These are phyloP conservation scores for Trichoderma brevicompactum DNA, from an alignment of 2,329 filamentous ascomycete species.

Conservation along the genomic window DNA sequence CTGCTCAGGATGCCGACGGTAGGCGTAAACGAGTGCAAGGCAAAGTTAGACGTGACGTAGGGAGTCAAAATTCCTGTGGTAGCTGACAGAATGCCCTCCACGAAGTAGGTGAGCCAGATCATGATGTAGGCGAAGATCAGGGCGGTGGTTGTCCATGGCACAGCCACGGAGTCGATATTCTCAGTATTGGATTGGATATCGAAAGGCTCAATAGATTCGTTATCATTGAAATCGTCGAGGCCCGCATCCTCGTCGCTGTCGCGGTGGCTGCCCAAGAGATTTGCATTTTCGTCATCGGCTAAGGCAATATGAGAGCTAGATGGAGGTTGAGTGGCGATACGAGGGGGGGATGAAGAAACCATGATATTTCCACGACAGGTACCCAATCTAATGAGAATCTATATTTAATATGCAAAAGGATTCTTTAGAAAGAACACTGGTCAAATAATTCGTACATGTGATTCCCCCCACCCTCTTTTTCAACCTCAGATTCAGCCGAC, in stretches of 20 bases:
- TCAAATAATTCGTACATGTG: no score
- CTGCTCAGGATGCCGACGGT: constrained; percentile 59
- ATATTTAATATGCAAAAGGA: no score
- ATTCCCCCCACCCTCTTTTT: no score
- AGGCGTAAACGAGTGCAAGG: constrained; percentile 56
- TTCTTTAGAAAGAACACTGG: no score
- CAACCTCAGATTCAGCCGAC: no score
- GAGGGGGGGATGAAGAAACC: neutral
- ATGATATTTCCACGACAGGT: neutral
- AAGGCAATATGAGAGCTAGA: neutral
- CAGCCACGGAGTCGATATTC: constrained; percentile 51
- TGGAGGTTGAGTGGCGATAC: neutral
- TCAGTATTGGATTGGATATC: constrained; percentile 50
- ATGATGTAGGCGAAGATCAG: constrained; percentile 48
- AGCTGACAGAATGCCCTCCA: constrained; percentile 44
- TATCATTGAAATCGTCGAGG: constrained; percentile 21
- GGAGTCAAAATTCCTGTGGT: constrained; percentile 48
- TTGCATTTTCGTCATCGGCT: neutral
- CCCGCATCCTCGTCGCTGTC: no score
- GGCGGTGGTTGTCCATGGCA: constrained; percentile 45
- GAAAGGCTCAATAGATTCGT: constrained; percentile 3
- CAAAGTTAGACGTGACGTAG: constrained; percentile 56
- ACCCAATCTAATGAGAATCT: neutral
- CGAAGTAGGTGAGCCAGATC: constrained; percentile 50
- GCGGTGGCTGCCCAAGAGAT: neutral